Conservation (phyloP, 768 basidiomycete species). For the Gloeopeniophorella convolvens region DNA sequence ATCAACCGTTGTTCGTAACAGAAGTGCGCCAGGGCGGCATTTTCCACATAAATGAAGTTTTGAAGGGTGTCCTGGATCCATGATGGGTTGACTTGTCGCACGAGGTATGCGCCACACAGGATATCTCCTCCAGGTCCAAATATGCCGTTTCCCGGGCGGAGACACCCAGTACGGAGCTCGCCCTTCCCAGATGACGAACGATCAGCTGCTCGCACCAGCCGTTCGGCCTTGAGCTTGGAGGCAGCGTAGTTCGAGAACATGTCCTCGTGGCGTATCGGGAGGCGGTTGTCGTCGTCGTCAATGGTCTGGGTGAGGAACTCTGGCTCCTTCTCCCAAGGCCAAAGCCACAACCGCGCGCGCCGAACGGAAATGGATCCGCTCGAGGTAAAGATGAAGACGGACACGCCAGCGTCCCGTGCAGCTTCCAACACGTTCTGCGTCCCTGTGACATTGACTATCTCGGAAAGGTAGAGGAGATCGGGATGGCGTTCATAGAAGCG, state of each 20-base stretch:
- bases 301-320: constrained; percentile 53
- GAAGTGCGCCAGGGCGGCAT: constrained; percentile 64
- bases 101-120: constrained; percentile 56
- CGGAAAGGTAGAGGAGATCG: constrained; percentile 46
- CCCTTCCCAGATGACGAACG: constrained; percentile 29
- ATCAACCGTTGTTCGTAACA: constrained; percentile 67
- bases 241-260: constrained; percentile 78
- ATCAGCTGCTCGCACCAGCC: constrained; percentile 38
- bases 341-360: constrained; percentile 55
- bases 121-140: constrained; percentile 75
- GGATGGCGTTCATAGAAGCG: constrained; percentile 66
- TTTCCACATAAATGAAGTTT: constrained; percentile 71
- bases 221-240: constrained; percentile 56
- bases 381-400: constrained; percentile 62
- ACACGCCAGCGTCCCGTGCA: constrained; percentile 47
- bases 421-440: constrained; percentile 63
- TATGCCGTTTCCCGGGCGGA: constrained; percentile 74
- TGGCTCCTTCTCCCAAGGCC: constrained; percentile 69
- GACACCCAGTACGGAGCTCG: constrained; percentile 59
- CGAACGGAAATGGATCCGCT: constrained; percentile 60
- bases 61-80: constrained; percentile 56
- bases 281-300: constrained; percentile 48
- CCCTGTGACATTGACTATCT: constrained; percentile 58
- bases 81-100: constrained; percentile 50
- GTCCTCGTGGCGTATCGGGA: constrained; percentile 49